Conservation (phyloP, 352 stramenopile genomes). For the Plasmopara muralis region DNA sequence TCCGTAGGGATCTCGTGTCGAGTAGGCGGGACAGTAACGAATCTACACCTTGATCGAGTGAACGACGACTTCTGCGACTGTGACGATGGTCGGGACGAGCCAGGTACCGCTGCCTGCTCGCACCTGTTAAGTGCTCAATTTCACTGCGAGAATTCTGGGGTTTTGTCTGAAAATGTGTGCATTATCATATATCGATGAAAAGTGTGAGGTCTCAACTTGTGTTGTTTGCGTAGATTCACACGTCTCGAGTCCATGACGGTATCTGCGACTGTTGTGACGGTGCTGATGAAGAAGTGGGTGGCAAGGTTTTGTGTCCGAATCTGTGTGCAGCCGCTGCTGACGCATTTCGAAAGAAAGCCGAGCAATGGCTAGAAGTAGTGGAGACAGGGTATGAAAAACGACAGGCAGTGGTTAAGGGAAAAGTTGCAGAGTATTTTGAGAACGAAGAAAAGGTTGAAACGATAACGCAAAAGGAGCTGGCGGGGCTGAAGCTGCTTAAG, state of each 20-base stretch:
- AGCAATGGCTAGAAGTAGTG: conserved; percentile 34
- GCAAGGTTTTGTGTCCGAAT: conserved; percentile 27
- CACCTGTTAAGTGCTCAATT: conserved; percentile 47
- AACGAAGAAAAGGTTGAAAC: conserved; percentile 22
- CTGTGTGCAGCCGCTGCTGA: conserved; percentile 40
- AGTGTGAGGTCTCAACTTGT: neutral
- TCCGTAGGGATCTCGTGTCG: conserved; percentile 24
- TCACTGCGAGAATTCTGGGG: conserved; percentile 66
- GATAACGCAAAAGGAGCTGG: conserved; percentile 30
- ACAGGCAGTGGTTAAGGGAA: conserved; percentile 27
- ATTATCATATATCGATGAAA: neutral
- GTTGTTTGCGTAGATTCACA: conserved; percentile 41
- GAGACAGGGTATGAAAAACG: conserved; percentile 43
- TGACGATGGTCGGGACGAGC: conserved; percentile 84
- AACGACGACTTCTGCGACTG: conserved; percentile 96
- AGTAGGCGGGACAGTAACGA: conserved; percentile 22
- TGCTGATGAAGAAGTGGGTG: conserved; percentile 73
- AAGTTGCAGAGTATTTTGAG: conserved; percentile 43
- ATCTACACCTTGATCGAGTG: conserved; percentile 40
- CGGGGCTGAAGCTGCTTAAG: conserved; percentile 37
- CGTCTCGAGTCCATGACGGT: conserved; percentile 87
- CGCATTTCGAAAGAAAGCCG: conserved; percentile 29
- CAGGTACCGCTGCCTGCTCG: conserved; percentile 75
- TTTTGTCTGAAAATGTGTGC: conserved; percentile 49
- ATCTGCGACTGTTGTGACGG: conserved; percentile 98